These are phyloP conservation scores for Parathielavia hyrcaniae DNA, from an alignment of 495 filamentous ascomycete genomes.

Conservation along the genomic window DNA sequence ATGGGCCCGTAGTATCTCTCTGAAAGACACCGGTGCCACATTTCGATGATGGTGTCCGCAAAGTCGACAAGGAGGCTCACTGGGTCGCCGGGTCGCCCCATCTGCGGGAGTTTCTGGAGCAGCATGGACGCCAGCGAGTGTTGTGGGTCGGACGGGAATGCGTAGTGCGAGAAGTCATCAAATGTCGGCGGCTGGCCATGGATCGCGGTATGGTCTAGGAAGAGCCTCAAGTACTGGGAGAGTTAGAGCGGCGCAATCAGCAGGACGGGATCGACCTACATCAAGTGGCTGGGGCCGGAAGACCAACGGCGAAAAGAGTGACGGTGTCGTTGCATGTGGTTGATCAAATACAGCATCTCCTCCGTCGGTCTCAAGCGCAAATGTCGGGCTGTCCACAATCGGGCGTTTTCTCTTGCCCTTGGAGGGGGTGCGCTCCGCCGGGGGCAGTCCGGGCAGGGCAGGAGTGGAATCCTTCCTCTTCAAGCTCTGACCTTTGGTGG, in stretches of 20 bases:
- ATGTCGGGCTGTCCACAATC: conserved; percentile 44
- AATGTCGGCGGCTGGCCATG: conserved; percentile 37
- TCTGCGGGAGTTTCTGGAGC: conserved; percentile 38
- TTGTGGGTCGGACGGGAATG: conserved; percentile 36
- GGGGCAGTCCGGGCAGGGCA: conserved; percentile 26
- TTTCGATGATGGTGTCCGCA: conserved; percentile 37
- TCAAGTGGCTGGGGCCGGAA: conserved; percentile 28
- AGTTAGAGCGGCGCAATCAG: conserved; percentile 9
- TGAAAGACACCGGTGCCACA: conserved; percentile 42
- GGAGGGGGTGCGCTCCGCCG: conserved; percentile 42
- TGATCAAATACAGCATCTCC: conserved; percentile 11
- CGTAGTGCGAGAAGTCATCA: conserved; percentile 39
- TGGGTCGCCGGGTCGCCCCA: conserved; percentile 34
- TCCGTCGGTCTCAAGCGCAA: conserved; percentile 42
- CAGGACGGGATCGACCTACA: conserved; percentile 24
- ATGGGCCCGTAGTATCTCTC: conserved; percentile 42
- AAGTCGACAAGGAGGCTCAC: conserved; percentile 41
- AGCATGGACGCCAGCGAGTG: conserved; percentile 41
- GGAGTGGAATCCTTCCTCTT: conserved; percentile 33
- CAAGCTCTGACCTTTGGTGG: conserved; percentile 35
- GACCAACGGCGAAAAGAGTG: neutral
- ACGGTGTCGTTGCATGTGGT: neutral
- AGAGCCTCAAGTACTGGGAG: conserved; percentile 37
- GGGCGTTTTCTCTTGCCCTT: conserved; percentile 50
- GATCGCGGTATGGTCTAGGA: conserved; percentile 39